Base-by-base conservation (phyloP, 1,284 basidiomycete species). In the Heterobasidion occidentale region DNA sequence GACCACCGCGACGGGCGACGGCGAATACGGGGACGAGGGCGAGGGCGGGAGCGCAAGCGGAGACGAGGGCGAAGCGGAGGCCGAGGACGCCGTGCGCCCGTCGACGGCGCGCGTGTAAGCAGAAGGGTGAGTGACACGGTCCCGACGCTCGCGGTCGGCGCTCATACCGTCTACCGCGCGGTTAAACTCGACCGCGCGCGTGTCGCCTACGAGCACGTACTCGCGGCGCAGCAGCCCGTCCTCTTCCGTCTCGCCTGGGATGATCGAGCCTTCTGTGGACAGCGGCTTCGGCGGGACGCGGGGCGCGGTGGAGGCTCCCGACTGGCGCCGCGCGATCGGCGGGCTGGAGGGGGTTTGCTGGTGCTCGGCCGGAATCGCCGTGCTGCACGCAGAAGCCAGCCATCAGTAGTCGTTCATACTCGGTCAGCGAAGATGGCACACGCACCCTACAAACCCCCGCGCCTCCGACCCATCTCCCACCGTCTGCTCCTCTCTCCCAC, bases 171-270 rank as follows among this genome's bases (percentile, higher is more conserved):
- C 89, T 12, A 90, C 81, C 15, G 84, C 81, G n/a, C 79, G 79
- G 65, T 84, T 86, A 62, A 91, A 88, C 63, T 91, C 88, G 0
- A 91, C 82, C 4, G 86, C 85, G 51, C 80, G 77, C 20, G 80
- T 81, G 67, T 92, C 86, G 3, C 81, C 87, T 4, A 92, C 86
- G 1, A 92, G 75, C 1, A 91, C 89, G 60, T 92, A 92, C 64
- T 91, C 89, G 48, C 84, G 74, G 33, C 88, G 73, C 19, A 90
- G 73, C 46, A 84, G 71, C 0, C 86, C 87, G 66, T 90, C 88
- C 66, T 90, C 88, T 64, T 90, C 88, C 0, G 84, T 86, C 68
- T 90, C 88, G 7, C 88, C 88, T n/a, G 87, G 87, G 54, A 90
- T 89, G 54, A 81, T 69, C 0, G 87, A 88, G 1, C 77, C 81